Conservation (phyloP, 768 basidiomycete genomes). For the Astraeus odoratus region DNA sequence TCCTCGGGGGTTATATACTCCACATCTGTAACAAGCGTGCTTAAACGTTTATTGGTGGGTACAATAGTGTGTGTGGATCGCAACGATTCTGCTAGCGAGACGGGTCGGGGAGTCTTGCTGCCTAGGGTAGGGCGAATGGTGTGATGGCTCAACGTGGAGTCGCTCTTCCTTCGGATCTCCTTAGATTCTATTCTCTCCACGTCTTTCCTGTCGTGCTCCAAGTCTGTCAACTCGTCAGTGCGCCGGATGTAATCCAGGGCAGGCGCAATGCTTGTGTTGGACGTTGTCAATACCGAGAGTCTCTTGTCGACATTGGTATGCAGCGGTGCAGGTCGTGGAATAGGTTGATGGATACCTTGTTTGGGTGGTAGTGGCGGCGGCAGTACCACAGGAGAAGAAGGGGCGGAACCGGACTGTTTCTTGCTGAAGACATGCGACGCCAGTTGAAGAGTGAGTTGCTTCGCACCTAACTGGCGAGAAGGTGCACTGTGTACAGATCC, state of each 20-base stretch:
- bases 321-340: slow-evolving; percentile 19
- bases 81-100: slow-evolving; percentile 72
- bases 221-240: slow-evolving; percentile 29
- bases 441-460: slow-evolving; percentile 34
- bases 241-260: slow-evolving; percentile 49
- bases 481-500: slow-evolving; percentile 8
- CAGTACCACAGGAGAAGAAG: slow-evolving; percentile 26
- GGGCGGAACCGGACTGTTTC: slow-evolving; percentile 24
- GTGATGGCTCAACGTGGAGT: slow-evolving; percentile 72
- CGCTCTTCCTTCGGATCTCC: slow-evolving; percentile 76
- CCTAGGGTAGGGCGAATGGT: slow-evolving; percentile 56
- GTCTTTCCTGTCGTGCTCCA: slow-evolving; percentile 25
- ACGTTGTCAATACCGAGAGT: slow-evolving; percentile 42
- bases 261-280: slow-evolving; percentile 48
- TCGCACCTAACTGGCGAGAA: slow-evolving; percentile 22
- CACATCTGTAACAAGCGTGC: slow-evolving; percentile 59
- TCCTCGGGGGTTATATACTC: slow-evolving; percentile 65
- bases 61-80: slow-evolving; percentile 70
- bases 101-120: slow-evolving; percentile 55
- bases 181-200: slow-evolving; percentile 39
- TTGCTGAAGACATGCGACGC: slow-evolving; percentile 43
- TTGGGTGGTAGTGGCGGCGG: slow-evolving; percentile 37
- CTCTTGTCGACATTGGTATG: slow-evolving; percentile 31
- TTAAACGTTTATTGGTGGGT: slow-evolving; percentile 57
- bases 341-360: slow-evolving; percentile 16